phyloP scores from a whole-genome alignment of 2,329 filamentous ascomycete species.

The Calonectria pteridis region DNA sequence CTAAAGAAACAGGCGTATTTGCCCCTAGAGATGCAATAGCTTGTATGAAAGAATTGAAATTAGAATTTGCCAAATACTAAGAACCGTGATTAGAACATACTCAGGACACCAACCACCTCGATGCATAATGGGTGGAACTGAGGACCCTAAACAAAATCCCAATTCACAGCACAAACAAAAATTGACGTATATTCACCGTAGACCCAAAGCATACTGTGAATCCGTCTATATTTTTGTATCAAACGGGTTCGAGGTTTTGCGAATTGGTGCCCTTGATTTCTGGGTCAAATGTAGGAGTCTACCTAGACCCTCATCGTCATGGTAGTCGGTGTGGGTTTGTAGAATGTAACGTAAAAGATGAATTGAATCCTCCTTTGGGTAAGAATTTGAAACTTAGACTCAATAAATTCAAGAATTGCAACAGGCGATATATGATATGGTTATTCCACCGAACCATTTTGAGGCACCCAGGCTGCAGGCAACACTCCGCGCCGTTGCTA shows the following conservation, averaged over 20 bases:
- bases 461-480: background rate
- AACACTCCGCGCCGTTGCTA: background rate
- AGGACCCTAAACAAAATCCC: background rate
- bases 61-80: background rate
- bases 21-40: background rate
- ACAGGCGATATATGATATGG: background rate
- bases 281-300: background rate
- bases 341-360: background rate
- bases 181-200: background rate
- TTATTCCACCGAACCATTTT: background rate
- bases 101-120: background rate
- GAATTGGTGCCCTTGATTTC: background rate
- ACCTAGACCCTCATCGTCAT: background rate
- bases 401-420: background rate
- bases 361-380: background rate
- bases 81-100: background rate
- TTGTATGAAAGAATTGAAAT: background rate
- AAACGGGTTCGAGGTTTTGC: background rate
- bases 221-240: background rate
- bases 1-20: background rate
- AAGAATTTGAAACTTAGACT: background rate
- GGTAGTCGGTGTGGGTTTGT: background rate
- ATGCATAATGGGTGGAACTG: background rate
- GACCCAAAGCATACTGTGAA: background rate
- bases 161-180: background rate